phyloP scores from a whole-genome alignment of 2,329 filamentous ascomycete genomes.

The Monilinia aucupariae region DNA sequence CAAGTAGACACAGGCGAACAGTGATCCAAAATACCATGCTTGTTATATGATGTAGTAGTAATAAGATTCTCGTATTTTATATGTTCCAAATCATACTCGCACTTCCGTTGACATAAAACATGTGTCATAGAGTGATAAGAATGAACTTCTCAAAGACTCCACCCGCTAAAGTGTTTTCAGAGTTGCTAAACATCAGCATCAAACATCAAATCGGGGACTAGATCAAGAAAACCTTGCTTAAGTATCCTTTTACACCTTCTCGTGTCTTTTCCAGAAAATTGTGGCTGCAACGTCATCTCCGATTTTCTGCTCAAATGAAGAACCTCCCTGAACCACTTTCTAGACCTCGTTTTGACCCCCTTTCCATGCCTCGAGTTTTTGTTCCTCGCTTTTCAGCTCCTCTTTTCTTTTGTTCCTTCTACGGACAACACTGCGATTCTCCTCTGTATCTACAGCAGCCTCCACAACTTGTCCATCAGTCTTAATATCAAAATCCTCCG shows the following conservation, averaged over 20 bases:
- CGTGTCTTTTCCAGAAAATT: background rate
- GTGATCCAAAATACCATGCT: too few species aligned
- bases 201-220: background rate
- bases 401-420: background rate
- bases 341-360: too few species aligned
- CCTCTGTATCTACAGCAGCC: background rate
- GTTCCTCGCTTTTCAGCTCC: background rate
- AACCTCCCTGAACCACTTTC: background rate
- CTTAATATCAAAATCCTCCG: slow-evolving; percentile 6
- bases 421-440: background rate
- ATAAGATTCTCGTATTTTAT: too few species aligned
- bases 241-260: background rate
- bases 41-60: background rate
- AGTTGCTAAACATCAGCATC: too few species aligned
- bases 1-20: too few species aligned
- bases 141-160: background rate
- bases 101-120: too few species aligned
- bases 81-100: too few species aligned
- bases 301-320: too few species aligned
- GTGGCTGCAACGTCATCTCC: background rate
- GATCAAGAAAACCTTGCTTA: background rate
- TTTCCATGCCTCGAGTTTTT: background rate
- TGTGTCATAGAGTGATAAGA: background rate
- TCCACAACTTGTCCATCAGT: slow-evolving; percentile 2
- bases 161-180: too few species aligned